Evolutionary conservation across 768 basidiomycete genomes (phyloP).

Genomic region (Glaciozyma antarctica): DNA sequence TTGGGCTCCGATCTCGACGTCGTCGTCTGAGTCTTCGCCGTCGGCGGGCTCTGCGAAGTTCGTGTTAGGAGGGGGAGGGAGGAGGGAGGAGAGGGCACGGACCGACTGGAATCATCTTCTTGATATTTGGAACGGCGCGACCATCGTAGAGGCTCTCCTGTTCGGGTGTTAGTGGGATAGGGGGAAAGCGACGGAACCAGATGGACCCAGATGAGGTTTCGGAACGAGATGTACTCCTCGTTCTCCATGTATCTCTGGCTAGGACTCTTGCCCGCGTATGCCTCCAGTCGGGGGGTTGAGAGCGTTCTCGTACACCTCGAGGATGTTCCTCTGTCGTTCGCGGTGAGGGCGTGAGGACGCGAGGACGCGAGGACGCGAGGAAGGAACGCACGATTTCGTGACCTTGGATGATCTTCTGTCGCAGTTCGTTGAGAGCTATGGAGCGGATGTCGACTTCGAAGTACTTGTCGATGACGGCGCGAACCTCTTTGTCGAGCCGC

Average conservation of each 20-base stretch:
- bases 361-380: slow-evolving; percentile 1
- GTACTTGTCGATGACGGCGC: slow-evolving; percentile 57
- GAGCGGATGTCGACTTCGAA: slow-evolving; percentile 55
- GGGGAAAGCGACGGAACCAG: neutral
- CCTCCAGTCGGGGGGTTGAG: slow-evolving; percentile 44
- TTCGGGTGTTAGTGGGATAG: neutral
- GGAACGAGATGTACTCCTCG: slow-evolving; percentile 54
- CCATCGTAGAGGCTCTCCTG: slow-evolving; percentile 59
- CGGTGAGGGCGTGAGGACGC: neutral
- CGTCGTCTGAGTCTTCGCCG: slow-evolving; percentile 74
- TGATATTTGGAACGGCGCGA: slow-evolving; percentile 64
- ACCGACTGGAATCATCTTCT: slow-evolving; percentile 64
- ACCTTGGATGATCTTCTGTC: slow-evolving; percentile 51
- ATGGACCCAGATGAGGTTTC: slow-evolving; percentile 58
- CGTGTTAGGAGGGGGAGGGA: slow-evolving; percentile 1
- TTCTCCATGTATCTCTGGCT: slow-evolving; percentile 69
- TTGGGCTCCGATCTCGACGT: slow-evolving; percentile 76
- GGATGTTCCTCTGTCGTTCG: slow-evolving; percentile 15
- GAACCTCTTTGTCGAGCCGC: slow-evolving; percentile 59
- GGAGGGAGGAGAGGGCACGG: neutral
- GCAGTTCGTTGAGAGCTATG: slow-evolving; percentile 48
- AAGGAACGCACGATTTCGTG: slow-evolving; percentile 51
- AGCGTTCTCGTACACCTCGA: slow-evolving; percentile 47
- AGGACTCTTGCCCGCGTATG: slow-evolving; percentile 54
- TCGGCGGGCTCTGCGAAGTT: slow-evolving; percentile 59